A percentile compares a stretch with the other conserved stretches of the same genome.
Conservation (phyloP, 129 eudicot species). For the Chrysanthemum seticuspe region DNA sequence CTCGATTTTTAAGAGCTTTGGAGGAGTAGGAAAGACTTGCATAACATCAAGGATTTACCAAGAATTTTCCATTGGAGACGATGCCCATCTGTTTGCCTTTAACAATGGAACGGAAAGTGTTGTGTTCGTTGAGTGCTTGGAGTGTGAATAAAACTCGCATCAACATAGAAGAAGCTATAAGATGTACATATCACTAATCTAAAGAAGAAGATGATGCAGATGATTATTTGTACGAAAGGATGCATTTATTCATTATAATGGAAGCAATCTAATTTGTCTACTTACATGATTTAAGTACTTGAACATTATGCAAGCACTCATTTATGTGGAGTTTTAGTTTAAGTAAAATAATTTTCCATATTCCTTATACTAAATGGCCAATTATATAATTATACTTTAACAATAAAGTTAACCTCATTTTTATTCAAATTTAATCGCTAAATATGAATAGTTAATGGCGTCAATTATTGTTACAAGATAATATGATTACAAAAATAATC, state of each 20-base stretch:
- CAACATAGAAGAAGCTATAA: no score
- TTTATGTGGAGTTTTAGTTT: not conserved
- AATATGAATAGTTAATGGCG: no score
- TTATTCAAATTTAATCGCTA: no score
- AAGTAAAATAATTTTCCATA: no score
- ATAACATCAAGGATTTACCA: conserved; percentile 78
- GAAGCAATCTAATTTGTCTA: not conserved
- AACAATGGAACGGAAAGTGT: conserved; percentile 42
- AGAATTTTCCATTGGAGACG: conserved; percentile 38
- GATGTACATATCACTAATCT: no score
- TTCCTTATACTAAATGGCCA: no score
- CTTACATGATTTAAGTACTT: conserved; percentile 8
- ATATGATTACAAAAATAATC: no score
- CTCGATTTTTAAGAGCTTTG: conserved; percentile 71
- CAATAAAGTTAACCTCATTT: no score
- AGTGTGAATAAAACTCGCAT: conserved; percentile 32
- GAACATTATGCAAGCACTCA: not conserved
- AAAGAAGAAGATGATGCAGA: no score
- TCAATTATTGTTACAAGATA: no score
- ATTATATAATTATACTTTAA: no score
- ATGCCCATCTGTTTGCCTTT: conserved; percentile 47
- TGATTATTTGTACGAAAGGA: no score
- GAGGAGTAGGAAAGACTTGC: conserved; percentile 63
- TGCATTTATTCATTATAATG: not conserved
- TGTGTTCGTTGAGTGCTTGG: conserved; percentile 31